These are phyloP conservation scores for Vigna hirtella DNA, from an alignment of 306 rosid genomes.

Conservation along the genomic window DNA sequence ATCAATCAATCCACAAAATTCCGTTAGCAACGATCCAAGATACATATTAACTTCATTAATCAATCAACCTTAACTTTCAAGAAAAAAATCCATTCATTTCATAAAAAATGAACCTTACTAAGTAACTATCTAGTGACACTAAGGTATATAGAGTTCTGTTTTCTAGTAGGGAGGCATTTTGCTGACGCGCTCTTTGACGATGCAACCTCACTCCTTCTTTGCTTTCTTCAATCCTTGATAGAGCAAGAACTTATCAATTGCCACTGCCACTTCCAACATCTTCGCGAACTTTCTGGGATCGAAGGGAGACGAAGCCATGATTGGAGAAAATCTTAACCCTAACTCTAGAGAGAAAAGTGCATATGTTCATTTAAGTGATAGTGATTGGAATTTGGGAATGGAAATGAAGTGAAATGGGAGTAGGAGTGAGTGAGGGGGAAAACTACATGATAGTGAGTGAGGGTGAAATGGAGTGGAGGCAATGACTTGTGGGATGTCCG, in stretches of 20 bases:
- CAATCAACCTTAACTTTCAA: neutral
- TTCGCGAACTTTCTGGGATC: slow-evolving; percentile 69
- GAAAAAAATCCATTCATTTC: neutral
- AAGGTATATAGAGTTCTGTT: slow-evolving; percentile 95
- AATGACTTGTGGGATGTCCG: too few species aligned
- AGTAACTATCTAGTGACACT: slow-evolving; percentile 83
- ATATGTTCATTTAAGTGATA: neutral
- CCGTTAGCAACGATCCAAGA: neutral
- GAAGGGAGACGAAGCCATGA: slow-evolving; percentile 91
- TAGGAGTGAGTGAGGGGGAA: slow-evolving; percentile 27
- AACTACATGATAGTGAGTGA: slow-evolving; percentile 24
- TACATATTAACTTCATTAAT: neutral
- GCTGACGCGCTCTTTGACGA: slow-evolving; percentile 96
- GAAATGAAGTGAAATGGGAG: slow-evolving; percentile 13
- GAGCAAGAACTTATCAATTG: slow-evolving; percentile 70
- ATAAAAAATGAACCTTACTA: neutral
- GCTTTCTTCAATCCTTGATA: slow-evolving; percentile 89
- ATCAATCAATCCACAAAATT: slow-evolving; percentile 36
- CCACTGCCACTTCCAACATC: slow-evolving; percentile 44
- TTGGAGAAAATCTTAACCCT: slow-evolving; percentile 48
- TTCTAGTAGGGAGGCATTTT: slow-evolving; percentile 99
- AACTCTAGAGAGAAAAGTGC: neutral
- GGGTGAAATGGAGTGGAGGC: too few species aligned
- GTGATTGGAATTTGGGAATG: slow-evolving; percentile 34
- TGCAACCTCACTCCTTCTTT: slow-evolving; percentile 92